Conservation (phyloP, 108 stramenopile species). For the Skeletonema costatum region DNA sequence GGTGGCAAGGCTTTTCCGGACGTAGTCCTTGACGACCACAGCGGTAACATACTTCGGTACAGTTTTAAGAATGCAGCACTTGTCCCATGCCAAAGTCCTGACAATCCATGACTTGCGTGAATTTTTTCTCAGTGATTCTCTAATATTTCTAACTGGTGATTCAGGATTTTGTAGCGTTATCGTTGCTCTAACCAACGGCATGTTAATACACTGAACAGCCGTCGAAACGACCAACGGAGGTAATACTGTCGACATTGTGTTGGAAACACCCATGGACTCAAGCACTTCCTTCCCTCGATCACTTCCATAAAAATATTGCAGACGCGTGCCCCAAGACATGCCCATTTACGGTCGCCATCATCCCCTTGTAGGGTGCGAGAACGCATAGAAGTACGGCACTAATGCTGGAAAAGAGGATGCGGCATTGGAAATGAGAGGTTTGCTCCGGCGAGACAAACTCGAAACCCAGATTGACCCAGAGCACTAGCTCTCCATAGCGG, state of each 20-base stretch:
- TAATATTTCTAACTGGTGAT: slow-evolving; percentile 66
- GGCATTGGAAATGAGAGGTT: background rate
- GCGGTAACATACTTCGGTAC: slow-evolving; percentile 98
- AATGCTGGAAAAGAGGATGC: slow-evolving; percentile 30
- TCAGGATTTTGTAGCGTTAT: slow-evolving; percentile 92
- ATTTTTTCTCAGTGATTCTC: slow-evolving; percentile 78
- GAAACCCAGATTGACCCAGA: slow-evolving; percentile 84
- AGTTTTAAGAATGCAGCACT: slow-evolving; percentile 95
- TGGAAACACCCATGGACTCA: slow-evolving; percentile 27
- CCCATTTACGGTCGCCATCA: slow-evolving; percentile 86
- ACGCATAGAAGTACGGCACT: slow-evolving; percentile 80
- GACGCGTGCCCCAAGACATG: slow-evolving; percentile 98
- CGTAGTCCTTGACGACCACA: slow-evolving; percentile 89
- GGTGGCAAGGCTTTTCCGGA: slow-evolving; percentile 61
- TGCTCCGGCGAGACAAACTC: slow-evolving; percentile 32
- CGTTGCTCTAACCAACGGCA: slow-evolving; percentile 92
- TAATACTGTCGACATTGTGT: slow-evolving; percentile 58
- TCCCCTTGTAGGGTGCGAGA: slow-evolving; percentile 94
- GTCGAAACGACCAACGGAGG: slow-evolving; percentile 88
- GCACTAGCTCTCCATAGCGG: slow-evolving; percentile 85
- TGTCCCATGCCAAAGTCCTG: slow-evolving; percentile 92
- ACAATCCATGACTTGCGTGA: slow-evolving; percentile 71
- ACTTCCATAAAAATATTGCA: slow-evolving; percentile 95
- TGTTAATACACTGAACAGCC: slow-evolving; percentile 91
- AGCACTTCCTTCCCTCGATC: slow-evolving; percentile 83